Base-by-base conservation (phyloP, 495 filamentous ascomycete species). In the Friedmanniomyces endolithicus region DNA sequence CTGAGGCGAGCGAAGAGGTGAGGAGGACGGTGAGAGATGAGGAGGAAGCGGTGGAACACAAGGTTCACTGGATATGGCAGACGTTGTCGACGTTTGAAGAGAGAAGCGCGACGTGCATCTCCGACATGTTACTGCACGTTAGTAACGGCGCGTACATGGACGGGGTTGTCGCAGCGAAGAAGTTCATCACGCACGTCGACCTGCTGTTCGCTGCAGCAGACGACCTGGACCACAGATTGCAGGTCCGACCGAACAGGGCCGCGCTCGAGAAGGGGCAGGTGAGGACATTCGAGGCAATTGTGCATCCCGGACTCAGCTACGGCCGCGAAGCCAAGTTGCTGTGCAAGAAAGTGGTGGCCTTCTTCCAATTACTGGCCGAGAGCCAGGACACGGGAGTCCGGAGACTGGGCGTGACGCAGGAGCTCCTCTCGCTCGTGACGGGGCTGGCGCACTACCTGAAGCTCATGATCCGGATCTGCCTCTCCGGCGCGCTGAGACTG, bases 301-400 rank as follows among this genome's bases (percentile, higher is more conserved):
- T 56, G 16, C 46, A 63, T 47, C 55, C 50, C 9, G 90, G 86
- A 55, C 74, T 97, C 39, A 84, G 88, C 24, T 97, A 96, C 66
- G 85, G 86, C 19, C 82, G 94, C 53, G 94, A 99, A 72, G 85
- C 94, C 20, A 99, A 97, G 70, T 76, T 99, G 29, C 81, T 99
- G 12, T 99, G 94, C 75, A 99, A 99, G 69, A 99, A 99, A 70
- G 94, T 99, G 50, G 92, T 99, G 24, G 86, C 92, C 17, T 99
- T 99, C 74, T 99, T 99, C 68, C 84, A 86, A 11, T 71, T 99
- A 29, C 74, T 99, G 4, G 89, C 90, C 1, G 94, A 94, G 63
- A 90, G 88, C 1, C 90, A 96, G 68, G 88, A 95, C 60, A 88
- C 83, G 14, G 88, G 87, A 8, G 81, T 87, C 34, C 75, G 86